Percentiles rank a stretch among this genome's conserved stretches.
These are phyloP conservation scores for Nephelium lappaceum DNA, from an alignment of 345 rosid genomes.

Conservation along the genomic window DNA sequence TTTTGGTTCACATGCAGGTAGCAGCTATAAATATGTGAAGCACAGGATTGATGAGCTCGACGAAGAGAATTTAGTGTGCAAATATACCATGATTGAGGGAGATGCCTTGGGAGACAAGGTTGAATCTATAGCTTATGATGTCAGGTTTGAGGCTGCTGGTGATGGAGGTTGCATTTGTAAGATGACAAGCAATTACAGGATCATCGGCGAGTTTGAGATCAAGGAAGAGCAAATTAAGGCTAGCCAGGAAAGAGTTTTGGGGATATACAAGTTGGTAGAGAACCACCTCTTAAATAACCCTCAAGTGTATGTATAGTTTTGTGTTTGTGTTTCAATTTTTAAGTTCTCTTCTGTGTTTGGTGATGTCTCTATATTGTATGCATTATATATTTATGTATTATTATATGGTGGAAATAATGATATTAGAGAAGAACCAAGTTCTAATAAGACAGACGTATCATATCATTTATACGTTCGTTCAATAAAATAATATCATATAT, in stretches of 20 bases:
- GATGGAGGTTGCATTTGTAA: conserved; percentile 30
- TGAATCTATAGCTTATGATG: conserved; percentile 27
- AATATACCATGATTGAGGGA: conserved; percentile 37
- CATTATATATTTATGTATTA: not conserved
- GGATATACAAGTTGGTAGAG: conserved; percentile 30
- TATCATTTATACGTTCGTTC: no score
- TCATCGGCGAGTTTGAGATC: conserved; percentile 21
- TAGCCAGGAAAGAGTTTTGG: conserved; percentile 13
- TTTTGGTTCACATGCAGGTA: conserved; percentile 16
- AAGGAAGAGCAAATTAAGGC: conserved; percentile 29
- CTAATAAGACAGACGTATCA: no score
- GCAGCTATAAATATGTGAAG: conserved; percentile 23
- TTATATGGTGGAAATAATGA: no score
- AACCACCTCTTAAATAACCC: conserved; percentile 35
- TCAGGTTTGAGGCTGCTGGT: conserved; percentile 24
- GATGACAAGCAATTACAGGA: conserved; percentile 28
- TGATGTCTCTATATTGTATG: not conserved
- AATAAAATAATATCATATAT: no score
- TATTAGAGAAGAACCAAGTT: no score
- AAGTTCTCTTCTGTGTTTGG: not conserved
- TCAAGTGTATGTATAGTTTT: conserved; percentile 8
- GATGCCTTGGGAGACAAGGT: conserved; percentile 27
- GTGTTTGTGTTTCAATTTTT: not conserved
- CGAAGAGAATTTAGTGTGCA: conserved; percentile 14
- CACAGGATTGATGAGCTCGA: conserved; percentile 40